phyloP scores from a whole-genome alignment of 495 filamentous ascomycete species.

The Apiosordaria backusii region DNA sequence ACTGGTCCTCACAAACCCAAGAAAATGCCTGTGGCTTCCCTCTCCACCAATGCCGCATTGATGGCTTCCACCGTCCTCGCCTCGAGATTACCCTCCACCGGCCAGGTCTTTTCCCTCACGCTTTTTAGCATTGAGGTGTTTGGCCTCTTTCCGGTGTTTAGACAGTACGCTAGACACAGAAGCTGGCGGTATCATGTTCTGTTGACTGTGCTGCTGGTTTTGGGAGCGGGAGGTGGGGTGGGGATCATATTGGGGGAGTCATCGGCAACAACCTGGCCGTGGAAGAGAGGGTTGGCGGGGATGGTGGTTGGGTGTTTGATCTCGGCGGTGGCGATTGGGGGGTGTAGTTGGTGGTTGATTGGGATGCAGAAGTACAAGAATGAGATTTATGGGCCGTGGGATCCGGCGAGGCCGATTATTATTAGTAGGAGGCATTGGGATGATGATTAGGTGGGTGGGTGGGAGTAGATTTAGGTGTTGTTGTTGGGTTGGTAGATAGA shows the following conservation, averaged over 20 bases:
- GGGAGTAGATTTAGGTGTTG: not conserved
- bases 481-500: not conserved
- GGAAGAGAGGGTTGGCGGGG: constrained; percentile 68
- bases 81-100: constrained; percentile 78
- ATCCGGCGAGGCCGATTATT: constrained; percentile 86
- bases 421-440: constrained; percentile 49
- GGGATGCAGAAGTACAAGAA: constrained; percentile 98
- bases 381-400: constrained; percentile 97
- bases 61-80: constrained; percentile 88
- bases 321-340: constrained; percentile 72
- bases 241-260: constrained; percentile 58
- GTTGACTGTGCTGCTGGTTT: constrained; percentile 74
- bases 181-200: constrained; percentile 79
- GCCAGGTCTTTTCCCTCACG: constrained; percentile 92
- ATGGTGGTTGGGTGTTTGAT: constrained; percentile 69
- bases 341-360: constrained; percentile 97
- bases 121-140: constrained; percentile 97
- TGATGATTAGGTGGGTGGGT: constrained; percentile 37
- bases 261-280: constrained; percentile 54
- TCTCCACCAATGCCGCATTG: constrained; percentile 91
- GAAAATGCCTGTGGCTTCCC: constrained; percentile 65
- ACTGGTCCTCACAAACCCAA: constrained; percentile 30
- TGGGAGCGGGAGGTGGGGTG: constrained; percentile 71
- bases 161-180: constrained; percentile 76
- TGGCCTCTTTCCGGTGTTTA: constrained; percentile 91